Conservation (phyloP, 805 yeast species). For the Hanseniaspora meyeri region DNA sequence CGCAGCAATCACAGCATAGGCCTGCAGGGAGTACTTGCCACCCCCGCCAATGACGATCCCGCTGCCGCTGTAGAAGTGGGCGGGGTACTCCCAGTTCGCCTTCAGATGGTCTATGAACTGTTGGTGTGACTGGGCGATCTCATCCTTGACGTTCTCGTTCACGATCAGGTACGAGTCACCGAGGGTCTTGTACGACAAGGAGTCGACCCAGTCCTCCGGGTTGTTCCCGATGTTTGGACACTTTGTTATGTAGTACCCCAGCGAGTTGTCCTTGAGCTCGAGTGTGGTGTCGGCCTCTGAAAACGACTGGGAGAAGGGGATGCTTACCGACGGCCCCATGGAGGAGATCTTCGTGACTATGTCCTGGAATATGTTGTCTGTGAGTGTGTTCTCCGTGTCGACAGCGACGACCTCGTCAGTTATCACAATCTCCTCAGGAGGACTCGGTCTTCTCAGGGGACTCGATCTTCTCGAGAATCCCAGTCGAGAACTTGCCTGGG, state of each 20-base stretch:
- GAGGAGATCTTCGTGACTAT: neutral
- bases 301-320: constrained; percentile 2
- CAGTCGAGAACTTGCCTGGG: neutral
- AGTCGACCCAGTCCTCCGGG: neutral
- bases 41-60: constrained; percentile 70
- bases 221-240: neutral
- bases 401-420: constrained; percentile 5
- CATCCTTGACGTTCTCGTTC: neutral
- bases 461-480: neutral
- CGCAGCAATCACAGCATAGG: constrained; percentile 50
- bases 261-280: neutral
- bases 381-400: neutral
- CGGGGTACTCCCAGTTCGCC: neutral
- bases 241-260: constrained; percentile 7
- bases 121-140: neutral
- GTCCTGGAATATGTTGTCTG: constrained; percentile 9
- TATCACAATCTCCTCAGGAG: neutral
- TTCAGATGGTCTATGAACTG: neutral
- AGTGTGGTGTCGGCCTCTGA: neutral
- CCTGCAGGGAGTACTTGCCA: constrained; percentile 62
- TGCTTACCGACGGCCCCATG: neutral
- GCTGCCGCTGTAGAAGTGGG: constrained; percentile 13
- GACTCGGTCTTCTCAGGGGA: neutral
- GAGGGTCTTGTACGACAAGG: neutral
- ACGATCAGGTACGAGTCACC: neutral